Evolutionary conservation across 805 yeast species (phyloP).

Genomic region (Candida odintsovae): DNA sequence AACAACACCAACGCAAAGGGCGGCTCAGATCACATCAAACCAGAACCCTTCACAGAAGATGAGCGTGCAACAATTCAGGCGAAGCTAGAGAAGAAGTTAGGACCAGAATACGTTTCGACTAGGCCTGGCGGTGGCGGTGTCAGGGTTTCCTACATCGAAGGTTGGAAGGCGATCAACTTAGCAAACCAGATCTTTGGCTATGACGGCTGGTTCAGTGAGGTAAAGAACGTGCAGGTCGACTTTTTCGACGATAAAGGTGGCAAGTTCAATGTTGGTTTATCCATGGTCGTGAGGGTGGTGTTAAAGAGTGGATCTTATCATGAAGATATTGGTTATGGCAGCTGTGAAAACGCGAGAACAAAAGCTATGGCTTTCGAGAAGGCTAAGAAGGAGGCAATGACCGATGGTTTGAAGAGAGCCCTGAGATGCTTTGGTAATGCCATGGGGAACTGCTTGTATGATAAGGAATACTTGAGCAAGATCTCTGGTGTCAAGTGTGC

Average conservation of each 20-base stretch:
- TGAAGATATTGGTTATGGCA: conserved; percentile 86
- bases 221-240: conserved; percentile 60
- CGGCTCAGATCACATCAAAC: conserved; percentile 7
- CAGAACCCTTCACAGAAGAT: conserved; percentile 12
- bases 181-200: conserved; percentile 82
- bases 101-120: conserved; percentile 73
- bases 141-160: conserved; percentile 69
- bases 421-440: conserved; percentile 79
- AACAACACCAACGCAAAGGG: conserved; percentile 3
- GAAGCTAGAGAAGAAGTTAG: conserved; percentile 43
- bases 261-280: conserved; percentile 57
- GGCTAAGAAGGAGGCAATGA: conserved; percentile 77
- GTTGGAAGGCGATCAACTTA: conserved; percentile 75
- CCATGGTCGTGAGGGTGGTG: conserved; percentile 68
- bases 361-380: conserved; percentile 78
- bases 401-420: conserved; percentile 78
- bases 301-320: conserved; percentile 72
- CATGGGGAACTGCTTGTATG: conserved; percentile 80
- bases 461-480: conserved; percentile 53
- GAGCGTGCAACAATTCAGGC: conserved; percentile 27
- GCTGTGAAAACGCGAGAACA: conserved; percentile 64
- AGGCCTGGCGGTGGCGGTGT: conserved; percentile 72
- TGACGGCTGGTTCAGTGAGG: conserved; percentile 78
- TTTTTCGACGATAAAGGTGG: conserved; percentile 61
- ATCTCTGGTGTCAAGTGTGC: conserved; percentile 37